Evolutionary conservation across 768 basidiomycete genomes (phyloP), one percentile per base, ranked within the genome.

Genomic region (Tricholoma matsutake): DNA sequence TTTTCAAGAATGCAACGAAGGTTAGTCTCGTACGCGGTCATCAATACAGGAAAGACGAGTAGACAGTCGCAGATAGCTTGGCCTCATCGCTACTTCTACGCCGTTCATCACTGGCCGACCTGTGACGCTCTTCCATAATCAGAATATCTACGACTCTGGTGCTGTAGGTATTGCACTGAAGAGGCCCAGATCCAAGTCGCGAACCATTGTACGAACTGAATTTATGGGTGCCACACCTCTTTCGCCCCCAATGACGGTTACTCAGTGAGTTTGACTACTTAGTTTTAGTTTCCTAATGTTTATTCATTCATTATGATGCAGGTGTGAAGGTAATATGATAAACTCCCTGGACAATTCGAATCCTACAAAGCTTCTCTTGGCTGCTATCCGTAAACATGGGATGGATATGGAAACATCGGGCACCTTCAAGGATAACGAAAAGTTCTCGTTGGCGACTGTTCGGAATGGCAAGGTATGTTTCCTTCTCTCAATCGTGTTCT

Each of bases 71-170:
- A 18, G 31, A 32, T 67, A 91, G 85, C 72, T 91, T 56, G 89
- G 90, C 4, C 78, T 92, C 18, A 71, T 88, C 20, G 87, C 86
- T 0, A 78, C 90, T 0, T 87, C 90, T 2, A 93, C 92, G 2
- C 90, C 91, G 0, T 93, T 93, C 69, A 74, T 91, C 5, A 92
- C 89, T 1, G 92, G 91, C 13, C 75, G 87, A 18, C 86, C 87
- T 0, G 83, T 87, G 29, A 92, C 91, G 0, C 75, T 93, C 9
- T 85, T 92, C 61, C 72, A 80, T 60, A 82, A 88, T 54, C 74
- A 78, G 37, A 68, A 78, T 1, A 79, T 91, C 25, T 71, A 81
- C 58, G 85, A 83, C 0, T 76, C 81, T 6, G 92, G 92, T 6
- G 89, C 90, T 3, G 83, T 92, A 10, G 92, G 91, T 0, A 59